These are phyloP conservation scores for Naganishia kalamii DNA, from an alignment of 768 basidiomycete species.

Conservation along the genomic window DNA sequence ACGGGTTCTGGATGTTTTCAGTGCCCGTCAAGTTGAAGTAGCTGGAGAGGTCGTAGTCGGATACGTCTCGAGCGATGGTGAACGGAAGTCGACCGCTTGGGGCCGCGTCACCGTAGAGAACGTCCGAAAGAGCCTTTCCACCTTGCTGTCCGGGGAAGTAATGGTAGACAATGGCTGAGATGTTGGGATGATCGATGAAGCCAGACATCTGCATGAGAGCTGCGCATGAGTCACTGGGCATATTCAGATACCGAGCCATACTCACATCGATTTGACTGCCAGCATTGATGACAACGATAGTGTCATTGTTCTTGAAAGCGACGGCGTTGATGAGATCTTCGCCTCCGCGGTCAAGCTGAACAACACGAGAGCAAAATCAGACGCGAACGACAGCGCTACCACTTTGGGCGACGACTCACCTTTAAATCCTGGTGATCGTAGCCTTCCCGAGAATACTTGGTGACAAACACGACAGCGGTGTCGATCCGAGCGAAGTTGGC, in stretches of 20 bases:
- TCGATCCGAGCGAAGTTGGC: conserved; percentile 50
- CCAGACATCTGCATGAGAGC: conserved; percentile 2
- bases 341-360: conserved; percentile 58
- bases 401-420: not conserved
- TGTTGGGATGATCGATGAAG: conserved; percentile 8
- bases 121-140: conserved; percentile 60
- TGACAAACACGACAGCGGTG: conserved; percentile 69
- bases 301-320: conserved; percentile 47
- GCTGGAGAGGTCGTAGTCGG: conserved; percentile 55
- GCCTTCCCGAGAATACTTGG: conserved; percentile 70
- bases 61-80: conserved; percentile 58
- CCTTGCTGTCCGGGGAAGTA: conserved; percentile 58
- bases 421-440: conserved; percentile 63
- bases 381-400: too few relatives aligned
- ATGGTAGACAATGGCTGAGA: conserved; percentile 12
- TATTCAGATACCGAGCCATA: not conserved
- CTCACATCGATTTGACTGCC: conserved; percentile 51
- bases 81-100: conserved; percentile 63
- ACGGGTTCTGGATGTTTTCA: not conserved
- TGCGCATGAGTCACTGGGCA: too few relatives aligned
- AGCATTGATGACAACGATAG: conserved; percentile 63
- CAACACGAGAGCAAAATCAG: too few relatives aligned
- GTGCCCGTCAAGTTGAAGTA: conserved; percentile 15
- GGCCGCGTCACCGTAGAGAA: conserved; percentile 62
- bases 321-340: conserved; percentile 58